Conservation (phyloP, 352 stramenopile genomes). For the Pythium vanterpoolii region DNA sequence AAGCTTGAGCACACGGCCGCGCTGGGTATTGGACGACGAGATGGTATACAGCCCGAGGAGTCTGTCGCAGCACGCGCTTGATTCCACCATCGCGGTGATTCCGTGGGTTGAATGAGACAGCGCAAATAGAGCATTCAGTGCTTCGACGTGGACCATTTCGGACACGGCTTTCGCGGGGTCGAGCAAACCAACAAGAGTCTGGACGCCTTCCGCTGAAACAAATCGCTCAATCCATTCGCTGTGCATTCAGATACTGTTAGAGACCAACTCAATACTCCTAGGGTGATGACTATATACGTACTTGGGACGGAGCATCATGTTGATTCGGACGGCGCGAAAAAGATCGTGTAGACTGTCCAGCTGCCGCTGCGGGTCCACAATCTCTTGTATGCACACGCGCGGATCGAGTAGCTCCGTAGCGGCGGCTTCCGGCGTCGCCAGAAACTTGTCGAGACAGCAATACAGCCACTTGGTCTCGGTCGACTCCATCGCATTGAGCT, state of each 20-base stretch:
- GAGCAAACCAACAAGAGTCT: conserved; percentile 37
- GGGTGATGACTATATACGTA: conserved; percentile 17
- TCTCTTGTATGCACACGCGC: conserved; percentile 43
- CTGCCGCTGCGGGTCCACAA: conserved; percentile 36
- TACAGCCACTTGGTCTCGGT: conserved; percentile 71
- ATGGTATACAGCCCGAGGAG: conserved; percentile 20
- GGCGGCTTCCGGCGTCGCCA: conserved; percentile 19
- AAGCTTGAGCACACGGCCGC: conserved; percentile 32
- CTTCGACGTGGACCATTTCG: conserved; percentile 31
- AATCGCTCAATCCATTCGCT: conserved; percentile 63
- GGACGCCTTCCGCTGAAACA: conserved; percentile 36
- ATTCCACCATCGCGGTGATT: conserved; percentile 29
- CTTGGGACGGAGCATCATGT: conserved; percentile 47
- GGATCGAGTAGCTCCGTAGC: conserved; percentile 51
- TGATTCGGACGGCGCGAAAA: conserved; percentile 60
- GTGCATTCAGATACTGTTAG: conserved; percentile 18
- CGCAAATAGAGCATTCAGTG: conserved; percentile 48
- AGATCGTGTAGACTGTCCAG: conserved; percentile 39
- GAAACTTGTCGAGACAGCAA: conserved; percentile 58
- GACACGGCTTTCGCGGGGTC: conserved; percentile 24
- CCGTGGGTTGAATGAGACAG: conserved; percentile 35
- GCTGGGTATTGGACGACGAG: conserved; percentile 13
- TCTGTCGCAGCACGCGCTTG: conserved; percentile 27
- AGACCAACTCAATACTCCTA: not conserved
- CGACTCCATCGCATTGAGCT: conserved; percentile 43